Evolutionary conservation across 257 asterid species (phyloP).

Genomic region (Gynochthodes officinalis): DNA sequence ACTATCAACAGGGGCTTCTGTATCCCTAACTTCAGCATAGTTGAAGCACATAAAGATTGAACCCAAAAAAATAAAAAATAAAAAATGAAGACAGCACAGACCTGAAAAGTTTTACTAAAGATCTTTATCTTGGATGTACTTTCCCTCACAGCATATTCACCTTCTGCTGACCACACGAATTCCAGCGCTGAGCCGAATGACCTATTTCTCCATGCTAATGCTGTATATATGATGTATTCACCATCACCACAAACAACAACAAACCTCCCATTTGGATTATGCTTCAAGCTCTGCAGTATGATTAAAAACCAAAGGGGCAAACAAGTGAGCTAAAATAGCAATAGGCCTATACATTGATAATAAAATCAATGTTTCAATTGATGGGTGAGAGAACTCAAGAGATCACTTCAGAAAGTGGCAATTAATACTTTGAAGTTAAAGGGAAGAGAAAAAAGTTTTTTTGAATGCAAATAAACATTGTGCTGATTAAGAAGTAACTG

Average conservation of each 20-base stretch:
- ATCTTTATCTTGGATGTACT: conserved; percentile 88
- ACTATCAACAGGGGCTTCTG: not conserved
- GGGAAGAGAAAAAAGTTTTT: too few species aligned
- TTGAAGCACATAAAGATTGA: not conserved
- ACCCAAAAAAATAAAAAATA: not conserved
- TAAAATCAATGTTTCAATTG: not conserved
- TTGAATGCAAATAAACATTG: not conserved
- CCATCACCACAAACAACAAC: conserved; percentile 99
- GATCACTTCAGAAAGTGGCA: too few species aligned
- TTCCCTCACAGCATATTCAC: conserved; percentile 98
- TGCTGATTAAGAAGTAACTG: not conserved
- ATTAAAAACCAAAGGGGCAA: conserved; percentile 1
- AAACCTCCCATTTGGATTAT: conserved; percentile 96
- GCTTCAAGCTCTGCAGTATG: conserved; percentile 74
- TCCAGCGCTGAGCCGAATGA: conserved; percentile 96
- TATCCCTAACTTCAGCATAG: not conserved
- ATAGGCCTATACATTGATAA: not conserved
- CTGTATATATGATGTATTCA: conserved; percentile 90
- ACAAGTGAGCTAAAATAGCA: not conserved
- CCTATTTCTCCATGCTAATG: conserved; percentile 97
- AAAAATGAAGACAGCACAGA: conserved; percentile 20
- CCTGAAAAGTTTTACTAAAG: conserved; percentile 78
- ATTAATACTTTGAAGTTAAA: not conserved
- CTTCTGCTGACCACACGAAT: conserved; percentile 95
- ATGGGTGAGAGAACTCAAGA: not conserved